A percentile compares a stretch with the other conserved stretches of the same genome.
Evolutionary conservation across 495 filamentous ascomycete genomes (phyloP).

Genomic region (Penicillium salamii): DNA sequence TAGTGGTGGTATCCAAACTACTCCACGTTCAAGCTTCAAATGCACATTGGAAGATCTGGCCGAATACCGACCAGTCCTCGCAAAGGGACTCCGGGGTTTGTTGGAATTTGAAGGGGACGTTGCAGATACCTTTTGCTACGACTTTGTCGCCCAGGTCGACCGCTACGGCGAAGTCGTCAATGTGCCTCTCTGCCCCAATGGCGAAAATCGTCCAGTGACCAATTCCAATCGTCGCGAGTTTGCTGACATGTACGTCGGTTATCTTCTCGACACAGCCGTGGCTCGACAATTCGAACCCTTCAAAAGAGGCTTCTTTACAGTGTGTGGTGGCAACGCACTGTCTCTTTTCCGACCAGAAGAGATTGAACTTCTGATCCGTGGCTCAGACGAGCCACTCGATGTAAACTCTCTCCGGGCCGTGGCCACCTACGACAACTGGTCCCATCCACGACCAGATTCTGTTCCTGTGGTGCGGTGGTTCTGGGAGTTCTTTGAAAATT

Average conservation of each 20-base stretch:
- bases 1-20: constrained; percentile 48
- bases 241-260: constrained; percentile 81
- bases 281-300: constrained; percentile 89
- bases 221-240: constrained; percentile 83
- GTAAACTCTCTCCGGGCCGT: constrained; percentile 72
- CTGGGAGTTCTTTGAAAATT: constrained; percentile 74
- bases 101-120: constrained; percentile 87
- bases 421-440: constrained; percentile 82
- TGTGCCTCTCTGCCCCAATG: constrained; percentile 72
- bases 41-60: constrained; percentile 82
- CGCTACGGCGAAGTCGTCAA: constrained; percentile 66
- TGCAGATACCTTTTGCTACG: constrained; percentile 73
- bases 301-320: constrained; percentile 91
- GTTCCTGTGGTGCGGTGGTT: constrained; percentile 80
- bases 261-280: constrained; percentile 77
- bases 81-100: constrained; percentile 70
- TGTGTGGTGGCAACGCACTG: constrained; percentile 86
- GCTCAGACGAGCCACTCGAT: constrained; percentile 83
- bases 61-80: constrained; percentile 76
- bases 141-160: constrained; percentile 77
- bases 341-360: constrained; percentile 92
- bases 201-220: constrained; percentile 75
- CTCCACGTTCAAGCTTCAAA: constrained; percentile 56
- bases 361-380: constrained; percentile 85
- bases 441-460: constrained; percentile 41